Evolutionary conservation across 1,139 yeast genomes (phyloP).

Genomic region (Yueomyces sp.): DNA sequence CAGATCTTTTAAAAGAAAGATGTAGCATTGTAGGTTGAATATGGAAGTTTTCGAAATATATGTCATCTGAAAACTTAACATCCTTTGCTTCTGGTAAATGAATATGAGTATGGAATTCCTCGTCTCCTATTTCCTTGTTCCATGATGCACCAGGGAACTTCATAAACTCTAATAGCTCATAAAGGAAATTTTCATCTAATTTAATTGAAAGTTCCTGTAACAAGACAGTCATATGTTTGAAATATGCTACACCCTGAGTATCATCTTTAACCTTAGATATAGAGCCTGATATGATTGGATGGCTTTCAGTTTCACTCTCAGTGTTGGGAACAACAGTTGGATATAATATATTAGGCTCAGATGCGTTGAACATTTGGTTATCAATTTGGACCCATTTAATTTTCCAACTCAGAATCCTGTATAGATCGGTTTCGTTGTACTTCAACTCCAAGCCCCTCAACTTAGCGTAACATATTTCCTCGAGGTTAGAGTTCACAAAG

Average conservation of each 20-base stretch:
- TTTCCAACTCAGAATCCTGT: slow-evolving; percentile 69
- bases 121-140: slow-evolving; percentile 28
- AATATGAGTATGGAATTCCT: slow-evolving; percentile 36
- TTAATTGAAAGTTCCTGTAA: slow-evolving; percentile 88
- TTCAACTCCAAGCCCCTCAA: slow-evolving; percentile 70
- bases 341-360: slow-evolving; percentile 79
- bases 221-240: slow-evolving; percentile 81
- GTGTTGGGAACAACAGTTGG: slow-evolving; percentile 87
- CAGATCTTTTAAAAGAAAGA: slow-evolving; percentile 86
- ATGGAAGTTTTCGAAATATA: slow-evolving; percentile 86
- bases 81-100: slow-evolving; percentile 62
- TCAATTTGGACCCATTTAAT: slow-evolving; percentile 93
- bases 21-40: slow-evolving; percentile 85
- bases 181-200: slow-evolving; percentile 85
- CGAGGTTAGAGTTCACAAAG: slow-evolving; percentile 52
- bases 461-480: slow-evolving; percentile 75
- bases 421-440: slow-evolving; percentile 73
- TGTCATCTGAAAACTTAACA: slow-evolving; percentile 50
- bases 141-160: slow-evolving; percentile 63
- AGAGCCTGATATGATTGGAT: slow-evolving; percentile 83
- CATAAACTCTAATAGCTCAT: slow-evolving; percentile 69
- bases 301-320: slow-evolving; percentile 70
- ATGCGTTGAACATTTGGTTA: slow-evolving; percentile 80
- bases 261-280: slow-evolving; percentile 77
- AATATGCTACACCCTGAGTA: slow-evolving; percentile 76